phyloP scores from a whole-genome alignment of 2,329 filamentous ascomycete species.

The Metarhizium album region DNA sequence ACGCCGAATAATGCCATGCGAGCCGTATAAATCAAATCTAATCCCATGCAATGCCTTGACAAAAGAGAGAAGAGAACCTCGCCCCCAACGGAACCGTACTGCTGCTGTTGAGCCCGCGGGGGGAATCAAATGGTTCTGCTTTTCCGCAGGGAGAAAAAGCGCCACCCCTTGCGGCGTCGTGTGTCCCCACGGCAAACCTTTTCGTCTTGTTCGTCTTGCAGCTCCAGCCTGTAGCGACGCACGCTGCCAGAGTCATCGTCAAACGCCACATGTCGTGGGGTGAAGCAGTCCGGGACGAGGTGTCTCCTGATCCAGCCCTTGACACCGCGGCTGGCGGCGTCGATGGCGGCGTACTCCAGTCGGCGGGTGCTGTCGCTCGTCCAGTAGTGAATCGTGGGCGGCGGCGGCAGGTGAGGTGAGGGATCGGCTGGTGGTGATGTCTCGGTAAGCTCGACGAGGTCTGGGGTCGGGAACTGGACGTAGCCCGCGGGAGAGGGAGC shows the following conservation, averaged over 20 bases:
- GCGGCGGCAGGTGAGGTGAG: constrained; percentile 27
- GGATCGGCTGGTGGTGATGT: background rate
- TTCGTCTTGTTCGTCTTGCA: constrained; percentile 34
- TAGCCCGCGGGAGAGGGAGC: constrained; percentile 32
- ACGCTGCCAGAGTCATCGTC: constrained; percentile 55
- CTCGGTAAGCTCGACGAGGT: constrained; percentile 21
- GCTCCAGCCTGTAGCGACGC: constrained; percentile 47
- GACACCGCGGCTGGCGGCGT: constrained; percentile 48
- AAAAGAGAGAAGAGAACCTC: constrained; percentile 3
- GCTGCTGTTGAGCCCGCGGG: background rate
- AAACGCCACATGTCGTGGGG: constrained; percentile 43
- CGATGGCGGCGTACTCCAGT: constrained; percentile 56
- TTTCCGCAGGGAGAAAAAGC: constrained; percentile 19
- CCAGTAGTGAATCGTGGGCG: constrained; percentile 56
- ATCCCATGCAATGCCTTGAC: constrained; percentile 6
- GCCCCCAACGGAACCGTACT: background rate
- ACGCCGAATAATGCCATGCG: constrained; percentile 23
- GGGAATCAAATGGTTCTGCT: constrained; percentile 9
- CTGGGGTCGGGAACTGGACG: constrained; percentile 39
- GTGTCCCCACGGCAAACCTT: constrained; percentile 8
- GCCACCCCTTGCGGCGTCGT: constrained; percentile 17
- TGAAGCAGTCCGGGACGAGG: constrained; percentile 50
- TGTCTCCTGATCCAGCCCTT: constrained; percentile 48
- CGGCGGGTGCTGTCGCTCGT: constrained; percentile 52
- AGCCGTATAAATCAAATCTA: constrained; percentile 13